Evolutionary conservation across 148 eudicot genomes (phyloP).

Genomic region (Cornus suecica): DNA sequence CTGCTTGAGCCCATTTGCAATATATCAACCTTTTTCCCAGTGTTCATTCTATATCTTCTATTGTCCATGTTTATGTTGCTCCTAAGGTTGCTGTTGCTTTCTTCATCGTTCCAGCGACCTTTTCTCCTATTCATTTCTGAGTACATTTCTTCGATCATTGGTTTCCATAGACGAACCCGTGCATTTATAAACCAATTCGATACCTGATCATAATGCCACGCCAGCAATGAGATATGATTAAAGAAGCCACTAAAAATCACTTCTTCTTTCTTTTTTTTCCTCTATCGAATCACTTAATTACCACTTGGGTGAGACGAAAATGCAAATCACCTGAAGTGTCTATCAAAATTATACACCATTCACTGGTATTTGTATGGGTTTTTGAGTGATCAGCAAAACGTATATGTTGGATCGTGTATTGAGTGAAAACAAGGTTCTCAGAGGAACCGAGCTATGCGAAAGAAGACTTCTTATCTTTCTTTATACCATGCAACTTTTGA

Average conservation of each 20-base stretch:
- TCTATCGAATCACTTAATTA: too few species aligned
- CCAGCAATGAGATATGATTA: background rate
- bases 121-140: conserved; percentile 65
- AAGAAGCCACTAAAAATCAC: background rate
- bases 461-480: too few species aligned
- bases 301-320: background rate
- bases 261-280: too few species aligned
- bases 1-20: background rate
- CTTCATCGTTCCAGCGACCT: conserved; percentile 33
- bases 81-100: conserved; percentile 20
- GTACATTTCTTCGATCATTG: conserved; percentile 92
- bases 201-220: conserved; percentile 44
- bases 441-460: too few species aligned
- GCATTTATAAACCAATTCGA: conserved; percentile 98
- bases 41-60: conserved; percentile 25
- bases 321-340: too few species aligned
- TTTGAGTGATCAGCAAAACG: too few species aligned
- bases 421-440: too few species aligned
- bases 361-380: too few species aligned
- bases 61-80: conserved; percentile 29
- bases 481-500: too few species aligned
- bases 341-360: too few species aligned
- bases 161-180: conserved; percentile 94
- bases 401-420: too few species aligned
- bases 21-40: background rate